phyloP scores from a whole-genome alignment of 1,139 yeast genomes.

The Suhomyces terraborum region DNA sequence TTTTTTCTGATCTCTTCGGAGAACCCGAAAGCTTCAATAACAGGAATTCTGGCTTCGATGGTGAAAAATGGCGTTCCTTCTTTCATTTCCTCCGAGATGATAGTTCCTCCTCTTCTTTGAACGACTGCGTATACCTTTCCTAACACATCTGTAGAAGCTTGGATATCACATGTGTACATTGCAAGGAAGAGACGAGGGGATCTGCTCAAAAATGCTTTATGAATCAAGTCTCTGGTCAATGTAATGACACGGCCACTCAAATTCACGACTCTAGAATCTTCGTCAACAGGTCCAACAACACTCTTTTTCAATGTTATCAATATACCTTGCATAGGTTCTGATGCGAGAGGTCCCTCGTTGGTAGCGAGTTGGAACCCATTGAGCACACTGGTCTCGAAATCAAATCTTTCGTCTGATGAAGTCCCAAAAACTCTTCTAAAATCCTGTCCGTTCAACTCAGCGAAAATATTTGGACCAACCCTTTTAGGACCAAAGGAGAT shows the following conservation, averaged over 20 bases:
- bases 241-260: conserved; percentile 73
- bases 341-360: conserved; percentile 83
- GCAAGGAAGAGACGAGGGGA: conserved; percentile 91
- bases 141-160: conserved; percentile 89
- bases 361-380: conserved; percentile 87
- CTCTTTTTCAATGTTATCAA: conserved; percentile 49
- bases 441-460: conserved; percentile 50
- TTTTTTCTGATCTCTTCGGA: conserved; percentile 91
- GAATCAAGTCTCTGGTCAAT: conserved; percentile 71
- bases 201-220: conserved; percentile 69
- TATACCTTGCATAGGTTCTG: conserved; percentile 87
- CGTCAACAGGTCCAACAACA: conserved; percentile 28
- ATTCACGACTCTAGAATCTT: conserved; percentile 36
- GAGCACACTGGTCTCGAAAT: conserved; percentile 64
- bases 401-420: conserved; percentile 32
- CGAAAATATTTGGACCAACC: conserved; percentile 72
- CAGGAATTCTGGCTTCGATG: conserved; percentile 83
- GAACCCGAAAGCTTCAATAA: conserved; percentile 94
- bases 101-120: conserved; percentile 82
- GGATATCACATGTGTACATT: conserved; percentile 91
- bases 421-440: conserved; percentile 34
- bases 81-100: conserved; percentile 90
- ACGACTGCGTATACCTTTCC: conserved; percentile 96
- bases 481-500: conserved; percentile 78
- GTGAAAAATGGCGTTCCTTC: conserved; percentile 98